Evolutionary conservation across 2,329 filamentous ascomycete genomes (phyloP), one percentile per base, ranked within the genome.

Genomic region (Aspergillus awamori): DNA sequence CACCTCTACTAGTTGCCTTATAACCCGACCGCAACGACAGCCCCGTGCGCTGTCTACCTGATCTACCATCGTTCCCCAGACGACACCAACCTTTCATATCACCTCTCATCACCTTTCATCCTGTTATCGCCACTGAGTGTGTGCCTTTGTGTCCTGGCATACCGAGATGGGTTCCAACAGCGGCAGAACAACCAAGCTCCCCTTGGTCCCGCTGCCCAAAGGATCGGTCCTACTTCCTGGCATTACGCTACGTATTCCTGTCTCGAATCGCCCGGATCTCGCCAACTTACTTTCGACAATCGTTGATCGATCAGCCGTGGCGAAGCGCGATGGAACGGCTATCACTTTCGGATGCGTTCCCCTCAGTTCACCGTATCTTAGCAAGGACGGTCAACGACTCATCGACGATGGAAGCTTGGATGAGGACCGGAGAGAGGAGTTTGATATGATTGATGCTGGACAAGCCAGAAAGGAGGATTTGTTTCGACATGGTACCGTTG

Each of bases 331-430:
- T 67, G 85, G 87, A 28, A 85, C 84, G 64, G 83, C 87, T 67
- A 87, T 97, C 68, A 88, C 91, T 8, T 88, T 98, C 66, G 92
- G 90, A 57, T 98, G 94, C 76, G 88, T 98, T 58, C 95, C 95
- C 20, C 82, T 97, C 62, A 89, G 84, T 65, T 95, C 92, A 53
- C 88, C 89, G 4, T 84, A 89, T 24, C 83, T 97, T 26, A 88
- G 87, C 60, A 83, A 84, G 28, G 87, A 92, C 71, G 93, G 93
- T 48, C 89, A 93, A 76, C 85, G 87, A 60, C 82, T 96, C 66
- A 85, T 96, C 58, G 86, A 89, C 57, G 84, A 88, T 71, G 85
- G 84, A 41, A 84, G 85, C 24, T 79, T 82, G 43, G 82, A 82
- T 64, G 75, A 75, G 54, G 70, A 67, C 45, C 81, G 83, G 65